phyloP scores from a whole-genome alignment of 208 protist species.

The Trypanosoma melophagium region DNA sequence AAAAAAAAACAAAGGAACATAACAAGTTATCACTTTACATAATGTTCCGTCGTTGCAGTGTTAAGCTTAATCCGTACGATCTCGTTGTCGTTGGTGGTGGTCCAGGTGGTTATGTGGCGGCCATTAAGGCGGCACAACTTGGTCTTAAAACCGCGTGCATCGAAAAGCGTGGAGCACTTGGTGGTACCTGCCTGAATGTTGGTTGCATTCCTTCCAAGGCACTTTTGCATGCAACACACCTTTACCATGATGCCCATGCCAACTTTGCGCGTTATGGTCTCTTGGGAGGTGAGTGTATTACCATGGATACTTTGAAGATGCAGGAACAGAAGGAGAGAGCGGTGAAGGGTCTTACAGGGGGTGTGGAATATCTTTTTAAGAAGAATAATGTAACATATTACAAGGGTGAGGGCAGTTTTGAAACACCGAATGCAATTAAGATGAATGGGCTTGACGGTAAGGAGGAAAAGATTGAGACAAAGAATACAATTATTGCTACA shows the following conservation, averaged over 20 bases:
- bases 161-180: slow-evolving; percentile 97
- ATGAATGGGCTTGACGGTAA: slow-evolving; percentile 92
- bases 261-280: slow-evolving; percentile 94
- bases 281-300: slow-evolving; percentile 75
- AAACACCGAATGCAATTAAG: slow-evolving; percentile 56
- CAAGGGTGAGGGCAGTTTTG: slow-evolving; percentile 93
- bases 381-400: slow-evolving; percentile 98
- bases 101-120: slow-evolving; percentile 99
- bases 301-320: slow-evolving; percentile 95
- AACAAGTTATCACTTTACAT: slow-evolving; percentile 22
- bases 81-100: slow-evolving; percentile 99
- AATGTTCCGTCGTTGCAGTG: slow-evolving; percentile 69
- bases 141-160: slow-evolving; percentile 98
- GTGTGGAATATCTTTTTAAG: slow-evolving; percentile 99
- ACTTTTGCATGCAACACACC: slow-evolving; percentile 98
- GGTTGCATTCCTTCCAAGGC: slow-evolving; percentile 99
- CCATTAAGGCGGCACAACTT: slow-evolving; percentile 99
- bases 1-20: slow-evolving; percentile 4
- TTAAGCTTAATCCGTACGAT: slow-evolving; percentile 84
- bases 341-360: slow-evolving; percentile 94
- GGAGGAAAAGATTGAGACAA: slow-evolving; percentile 85
- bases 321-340: slow-evolving; percentile 96
- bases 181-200: slow-evolving; percentile 99
- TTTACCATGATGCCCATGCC: slow-evolving; percentile 95
- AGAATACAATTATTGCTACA: slow-evolving; percentile 99